Percentiles rank a stretch among this genome's conserved stretches.
Evolutionary conservation across 106 monocot species (phyloP).

Genomic region (Iris macrosiphon): DNA sequence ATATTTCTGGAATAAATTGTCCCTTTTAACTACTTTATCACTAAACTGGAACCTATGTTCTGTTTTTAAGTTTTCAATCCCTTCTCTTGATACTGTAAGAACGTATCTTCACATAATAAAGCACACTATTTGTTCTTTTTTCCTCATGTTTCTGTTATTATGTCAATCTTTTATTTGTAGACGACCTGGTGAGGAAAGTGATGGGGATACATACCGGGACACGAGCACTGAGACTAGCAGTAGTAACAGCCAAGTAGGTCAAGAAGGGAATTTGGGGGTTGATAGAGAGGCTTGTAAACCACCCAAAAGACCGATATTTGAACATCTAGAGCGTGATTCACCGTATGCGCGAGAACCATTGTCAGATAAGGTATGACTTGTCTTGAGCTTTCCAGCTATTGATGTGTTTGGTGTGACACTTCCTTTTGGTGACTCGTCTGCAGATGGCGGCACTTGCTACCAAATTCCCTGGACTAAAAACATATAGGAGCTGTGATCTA

Average conservation of each 20-base stretch:
- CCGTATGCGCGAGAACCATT: slow-evolving; percentile 42
- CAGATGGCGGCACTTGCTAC: slow-evolving; percentile 69
- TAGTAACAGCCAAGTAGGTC: slow-evolving; percentile 7
- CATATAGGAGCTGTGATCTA: slow-evolving; percentile 76
- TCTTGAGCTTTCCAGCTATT: background rate
- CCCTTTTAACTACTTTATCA: too few relatives aligned
- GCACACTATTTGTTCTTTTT: too few relatives aligned
- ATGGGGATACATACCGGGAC: slow-evolving; percentile 8
- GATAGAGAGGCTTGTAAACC: slow-evolving; percentile 9
- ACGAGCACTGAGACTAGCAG: slow-evolving; percentile 20
- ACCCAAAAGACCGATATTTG: slow-evolving; percentile 12
- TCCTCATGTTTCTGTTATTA: too few relatives aligned
- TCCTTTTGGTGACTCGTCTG: too few relatives aligned
- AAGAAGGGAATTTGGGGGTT: slow-evolving; percentile 8
- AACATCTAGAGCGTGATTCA: slow-evolving; percentile 26
- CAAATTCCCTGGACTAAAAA: slow-evolving; percentile 75
- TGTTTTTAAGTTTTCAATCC: too few relatives aligned
- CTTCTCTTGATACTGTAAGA: too few relatives aligned
- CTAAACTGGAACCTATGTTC: too few relatives aligned
- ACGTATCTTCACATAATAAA: too few relatives aligned
- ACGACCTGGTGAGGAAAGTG: slow-evolving; percentile 13
- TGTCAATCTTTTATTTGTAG: too few relatives aligned
- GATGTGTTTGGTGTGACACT: too few relatives aligned
- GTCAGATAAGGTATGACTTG: slow-evolving; percentile 26
- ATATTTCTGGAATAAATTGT: too few relatives aligned